Conservation (phyloP, 345 rosid genomes). For the Murraya paniculata region DNA sequence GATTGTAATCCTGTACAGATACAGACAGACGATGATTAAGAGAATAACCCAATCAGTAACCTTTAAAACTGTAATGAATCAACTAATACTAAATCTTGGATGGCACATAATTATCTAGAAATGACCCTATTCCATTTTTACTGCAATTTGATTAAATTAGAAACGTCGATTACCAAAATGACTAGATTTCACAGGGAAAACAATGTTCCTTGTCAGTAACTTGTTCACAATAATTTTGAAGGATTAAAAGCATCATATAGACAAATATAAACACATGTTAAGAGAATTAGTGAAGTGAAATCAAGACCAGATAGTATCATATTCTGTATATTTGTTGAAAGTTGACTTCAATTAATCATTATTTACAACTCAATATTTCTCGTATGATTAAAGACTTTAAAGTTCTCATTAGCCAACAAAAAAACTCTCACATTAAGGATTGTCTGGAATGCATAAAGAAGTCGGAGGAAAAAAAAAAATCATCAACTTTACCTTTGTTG, state of each 20-base stretch:
- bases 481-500: conserved; percentile 63
- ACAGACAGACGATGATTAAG: conserved; percentile 23
- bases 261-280: not conserved
- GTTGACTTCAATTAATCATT: not conserved
- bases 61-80: not conserved
- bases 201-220: not conserved
- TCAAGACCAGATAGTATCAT: not conserved
- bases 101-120: not conserved
- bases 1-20: conserved; percentile 73
- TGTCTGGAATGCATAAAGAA: not conserved
- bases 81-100: not conserved
- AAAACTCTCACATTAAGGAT: not conserved
- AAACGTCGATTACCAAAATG: not conserved
- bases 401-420: not conserved
- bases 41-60: conserved; percentile 19
- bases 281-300: not conserved
- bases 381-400: not conserved
- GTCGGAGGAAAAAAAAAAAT: not conserved
- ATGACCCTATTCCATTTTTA: not conserved
- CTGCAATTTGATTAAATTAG: not conserved
- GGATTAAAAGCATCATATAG: not conserved
- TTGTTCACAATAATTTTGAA: not conserved
- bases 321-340: not conserved
- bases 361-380: conserved; percentile 3
- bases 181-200: not conserved